These are phyloP conservation scores for Dothidotthia symphoricarpi DNA, from an alignment of 2,329 filamentous ascomycete genomes.

Conservation along the genomic window DNA sequence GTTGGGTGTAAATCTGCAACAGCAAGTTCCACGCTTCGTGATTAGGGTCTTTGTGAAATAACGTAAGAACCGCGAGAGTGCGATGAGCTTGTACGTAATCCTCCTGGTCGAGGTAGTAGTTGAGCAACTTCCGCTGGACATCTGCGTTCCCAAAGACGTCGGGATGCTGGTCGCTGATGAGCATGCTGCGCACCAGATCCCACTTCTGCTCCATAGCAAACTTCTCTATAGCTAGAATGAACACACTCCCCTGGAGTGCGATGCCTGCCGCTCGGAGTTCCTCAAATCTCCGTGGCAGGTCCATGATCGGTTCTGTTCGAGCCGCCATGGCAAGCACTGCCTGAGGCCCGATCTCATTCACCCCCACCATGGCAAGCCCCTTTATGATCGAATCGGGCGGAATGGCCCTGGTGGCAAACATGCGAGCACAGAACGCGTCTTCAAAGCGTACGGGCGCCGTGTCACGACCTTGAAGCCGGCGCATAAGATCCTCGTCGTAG, in stretches of 20 bases:
- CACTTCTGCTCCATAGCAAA: slow-evolving; percentile 61
- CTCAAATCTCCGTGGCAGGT: slow-evolving; percentile 59
- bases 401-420: slow-evolving; percentile 76
- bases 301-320: slow-evolving; percentile 57
- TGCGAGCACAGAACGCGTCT: slow-evolving; percentile 71
- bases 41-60: slow-evolving; percentile 41
- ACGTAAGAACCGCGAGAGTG: slow-evolving; percentile 55
- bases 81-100: slow-evolving; percentile 56
- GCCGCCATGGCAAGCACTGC: slow-evolving; percentile 75
- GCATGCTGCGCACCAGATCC: slow-evolving; percentile 51
- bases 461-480: slow-evolving; percentile 41
- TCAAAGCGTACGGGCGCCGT: slow-evolving; percentile 47
- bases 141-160: slow-evolving; percentile 58
- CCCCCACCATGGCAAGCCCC: slow-evolving; percentile 67
- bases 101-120: slow-evolving; percentile 50
- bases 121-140: slow-evolving; percentile 56
- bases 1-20: slow-evolving; percentile 43
- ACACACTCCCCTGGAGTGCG: slow-evolving; percentile 60
- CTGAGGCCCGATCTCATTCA: slow-evolving; percentile 70
- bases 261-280: slow-evolving; percentile 64
- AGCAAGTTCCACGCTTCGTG: slow-evolving; percentile 49
- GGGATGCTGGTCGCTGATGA: slow-evolving; percentile 63
- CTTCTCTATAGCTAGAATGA: slow-evolving; percentile 62
- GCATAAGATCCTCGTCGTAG: slow-evolving; percentile 36
- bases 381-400: slow-evolving; percentile 70